Evolutionary conservation across 208 protist genomes (phyloP).

Genomic region (Vickermania spadyakhi): DNA sequence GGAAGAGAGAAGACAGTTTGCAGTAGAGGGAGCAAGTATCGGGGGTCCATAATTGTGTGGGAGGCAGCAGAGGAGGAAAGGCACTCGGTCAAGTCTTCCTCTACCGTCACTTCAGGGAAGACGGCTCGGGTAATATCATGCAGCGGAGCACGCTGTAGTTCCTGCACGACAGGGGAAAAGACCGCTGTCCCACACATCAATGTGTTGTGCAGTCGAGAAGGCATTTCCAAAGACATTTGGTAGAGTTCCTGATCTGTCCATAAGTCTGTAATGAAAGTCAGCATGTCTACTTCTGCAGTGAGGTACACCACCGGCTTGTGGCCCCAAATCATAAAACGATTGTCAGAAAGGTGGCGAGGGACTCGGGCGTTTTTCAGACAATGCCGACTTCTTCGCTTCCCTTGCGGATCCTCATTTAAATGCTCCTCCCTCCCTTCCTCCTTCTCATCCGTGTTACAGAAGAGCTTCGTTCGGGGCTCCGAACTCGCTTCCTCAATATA

Average conservation of each 20-base stretch:
- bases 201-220: constrained; percentile 71
- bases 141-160: constrained; percentile 4
- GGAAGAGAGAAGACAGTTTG: constrained; percentile 62
- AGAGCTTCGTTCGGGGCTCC: neutral
- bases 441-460: neutral
- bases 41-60: constrained; percentile 46
- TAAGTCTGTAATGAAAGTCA: constrained; percentile 58
- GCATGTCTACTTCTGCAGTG: constrained; percentile 75
- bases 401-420: constrained; percentile 3
- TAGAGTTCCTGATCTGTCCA: constrained; percentile 65
- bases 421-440: neutral
- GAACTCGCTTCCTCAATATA: constrained; percentile 22
- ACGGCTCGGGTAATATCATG: constrained; percentile 48
- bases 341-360: constrained; percentile 24
- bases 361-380: constrained; percentile 34
- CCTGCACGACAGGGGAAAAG: neutral
- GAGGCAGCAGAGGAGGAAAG: constrained; percentile 1
- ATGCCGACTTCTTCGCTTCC: neutral
- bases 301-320: constrained; percentile 32
- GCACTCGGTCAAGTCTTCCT: constrained; percentile 36
- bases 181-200: constrained; percentile 12
- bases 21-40: constrained; percentile 76
- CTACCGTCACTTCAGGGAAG: constrained; percentile 52
- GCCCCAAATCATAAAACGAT: constrained; percentile 55
- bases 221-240: constrained; percentile 37